Conservation (phyloP, 805 yeast genomes). For the Wickerhamiella occidentalis region DNA sequence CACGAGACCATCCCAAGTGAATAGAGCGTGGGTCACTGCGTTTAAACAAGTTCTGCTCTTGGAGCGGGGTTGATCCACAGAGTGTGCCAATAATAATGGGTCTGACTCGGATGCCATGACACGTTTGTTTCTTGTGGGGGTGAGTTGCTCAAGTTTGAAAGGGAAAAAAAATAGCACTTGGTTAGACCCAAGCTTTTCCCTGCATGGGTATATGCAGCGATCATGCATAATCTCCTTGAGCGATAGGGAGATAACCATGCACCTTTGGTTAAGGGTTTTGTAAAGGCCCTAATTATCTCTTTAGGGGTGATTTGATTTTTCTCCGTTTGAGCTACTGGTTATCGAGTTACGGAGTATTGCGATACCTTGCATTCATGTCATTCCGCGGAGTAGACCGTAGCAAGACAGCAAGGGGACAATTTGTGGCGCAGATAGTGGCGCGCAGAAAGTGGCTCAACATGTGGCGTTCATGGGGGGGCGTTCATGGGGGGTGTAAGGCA, state of each 20-base stretch:
- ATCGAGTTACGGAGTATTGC: conserved; percentile 1
- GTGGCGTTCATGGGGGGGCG: background rate
- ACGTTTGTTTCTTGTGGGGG: background rate
- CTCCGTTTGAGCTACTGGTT: background rate
- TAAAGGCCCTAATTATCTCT: background rate
- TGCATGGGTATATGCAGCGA: background rate
- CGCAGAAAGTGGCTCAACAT: background rate
- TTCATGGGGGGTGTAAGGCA: too few relatives aligned
- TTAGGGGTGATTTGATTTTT: background rate
- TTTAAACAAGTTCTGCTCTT: background rate
- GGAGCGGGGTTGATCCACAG: background rate
- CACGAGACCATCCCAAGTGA: conserved; percentile 63
- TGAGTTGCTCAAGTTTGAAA: background rate
- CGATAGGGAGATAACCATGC: conserved; percentile 1
- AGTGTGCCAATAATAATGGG: background rate
- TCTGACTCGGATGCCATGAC: background rate
- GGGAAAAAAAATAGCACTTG: background rate
- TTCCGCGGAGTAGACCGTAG: conserved; percentile 7
- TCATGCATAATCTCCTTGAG: background rate
- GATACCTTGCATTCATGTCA: background rate
- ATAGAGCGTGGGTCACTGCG: conserved; percentile 24
- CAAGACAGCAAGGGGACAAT: background rate
- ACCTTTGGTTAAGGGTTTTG: background rate
- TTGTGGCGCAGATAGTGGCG: background rate
- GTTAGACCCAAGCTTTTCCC: background rate